phyloP scores from a whole-genome alignment of 2,329 filamentous ascomycete species.

The Xylariaceae sp. region DNA sequence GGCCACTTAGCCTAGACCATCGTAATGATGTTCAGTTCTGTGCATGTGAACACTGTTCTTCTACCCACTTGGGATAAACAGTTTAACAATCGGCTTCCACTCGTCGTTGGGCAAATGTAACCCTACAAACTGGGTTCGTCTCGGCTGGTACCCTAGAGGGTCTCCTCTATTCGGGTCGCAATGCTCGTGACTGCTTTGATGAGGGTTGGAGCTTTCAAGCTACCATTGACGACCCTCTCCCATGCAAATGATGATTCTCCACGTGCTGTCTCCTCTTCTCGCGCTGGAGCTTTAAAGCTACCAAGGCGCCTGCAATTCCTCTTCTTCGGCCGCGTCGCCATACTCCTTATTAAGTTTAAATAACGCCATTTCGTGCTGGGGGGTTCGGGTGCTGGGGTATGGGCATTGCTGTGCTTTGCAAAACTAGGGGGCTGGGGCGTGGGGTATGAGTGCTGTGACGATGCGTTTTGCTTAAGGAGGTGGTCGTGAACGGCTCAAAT shows the following conservation, averaged over 20 bases:
- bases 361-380: conserved; percentile 43
- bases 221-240: conserved; percentile 54
- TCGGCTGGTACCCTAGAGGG: background rate
- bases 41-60: conserved; percentile 26
- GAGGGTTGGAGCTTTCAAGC: conserved; percentile 58
- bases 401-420: conserved; percentile 41
- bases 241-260: conserved; percentile 39
- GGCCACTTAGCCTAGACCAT: conserved; percentile 26
- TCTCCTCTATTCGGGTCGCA: conserved; percentile 2
- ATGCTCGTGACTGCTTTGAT: conserved; percentile 29
- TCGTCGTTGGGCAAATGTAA: conserved; percentile 11
- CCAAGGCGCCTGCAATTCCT: conserved; percentile 57
- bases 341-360: conserved; percentile 45
- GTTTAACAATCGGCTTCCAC: conserved; percentile 20
- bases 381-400: conserved; percentile 37
- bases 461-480: conserved; percentile 31
- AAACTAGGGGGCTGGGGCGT: conserved; percentile 32
- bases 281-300: conserved; percentile 72
- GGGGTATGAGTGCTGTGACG: conserved; percentile 38
- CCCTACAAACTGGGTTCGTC: conserved; percentile 16
- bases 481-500: conserved; percentile 30
- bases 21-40: conserved; percentile 13
- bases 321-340: conserved; percentile 39
- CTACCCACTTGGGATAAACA: conserved; percentile 31
- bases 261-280: conserved; percentile 41